These are phyloP conservation scores for Hawksworthiomyces lignivorus DNA, from an alignment of 2,329 filamentous ascomycete genomes.

Conservation along the genomic window DNA sequence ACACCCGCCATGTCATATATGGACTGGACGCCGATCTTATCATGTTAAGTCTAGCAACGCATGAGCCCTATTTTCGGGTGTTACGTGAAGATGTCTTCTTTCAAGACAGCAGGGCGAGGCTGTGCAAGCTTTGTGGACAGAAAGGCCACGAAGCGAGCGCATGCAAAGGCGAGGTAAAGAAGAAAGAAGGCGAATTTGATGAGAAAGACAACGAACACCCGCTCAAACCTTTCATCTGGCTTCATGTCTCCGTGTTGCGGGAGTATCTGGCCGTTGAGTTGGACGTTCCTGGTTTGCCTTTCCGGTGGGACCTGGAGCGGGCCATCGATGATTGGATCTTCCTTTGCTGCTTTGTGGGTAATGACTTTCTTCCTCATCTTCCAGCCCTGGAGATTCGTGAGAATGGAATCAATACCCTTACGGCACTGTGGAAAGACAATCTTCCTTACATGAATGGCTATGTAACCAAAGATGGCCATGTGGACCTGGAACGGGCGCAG, in stretches of 20 bases:
- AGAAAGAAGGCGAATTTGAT: conserved; percentile 71
- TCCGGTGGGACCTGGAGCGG: conserved; percentile 87
- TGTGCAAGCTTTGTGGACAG: conserved; percentile 85
- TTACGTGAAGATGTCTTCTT: conserved; percentile 95
- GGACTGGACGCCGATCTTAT: conserved; percentile 96
- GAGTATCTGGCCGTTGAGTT: conserved; percentile 93
- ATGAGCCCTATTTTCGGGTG: conserved; percentile 95
- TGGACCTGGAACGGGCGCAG: conserved; percentile 80
- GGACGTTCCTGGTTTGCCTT: conserved; percentile 71
- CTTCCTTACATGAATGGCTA: conserved; percentile 89
- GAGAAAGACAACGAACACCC: conserved; percentile 66
- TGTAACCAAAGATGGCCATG: conserved; percentile 87
- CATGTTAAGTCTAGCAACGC: conserved; percentile 94
- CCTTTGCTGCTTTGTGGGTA: conserved; percentile 98
- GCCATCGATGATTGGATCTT: conserved; percentile 98
- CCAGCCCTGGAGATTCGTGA: conserved; percentile 97
- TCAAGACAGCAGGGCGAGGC: conserved; percentile 73
- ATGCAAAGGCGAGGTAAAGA: conserved; percentile 71
- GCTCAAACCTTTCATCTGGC: conserved; percentile 95
- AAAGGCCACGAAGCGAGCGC: conserved; percentile 83
- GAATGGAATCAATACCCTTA: conserved; percentile 92
- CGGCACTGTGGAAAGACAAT: conserved; percentile 95
- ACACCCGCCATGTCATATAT: conserved; percentile 96
- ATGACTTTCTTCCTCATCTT: conserved; percentile 94
- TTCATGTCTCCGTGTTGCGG: conserved; percentile 83